phyloP scores from a whole-genome alignment of 2,329 filamentous ascomycete species.

The Trichocomaceae sp. region DNA sequence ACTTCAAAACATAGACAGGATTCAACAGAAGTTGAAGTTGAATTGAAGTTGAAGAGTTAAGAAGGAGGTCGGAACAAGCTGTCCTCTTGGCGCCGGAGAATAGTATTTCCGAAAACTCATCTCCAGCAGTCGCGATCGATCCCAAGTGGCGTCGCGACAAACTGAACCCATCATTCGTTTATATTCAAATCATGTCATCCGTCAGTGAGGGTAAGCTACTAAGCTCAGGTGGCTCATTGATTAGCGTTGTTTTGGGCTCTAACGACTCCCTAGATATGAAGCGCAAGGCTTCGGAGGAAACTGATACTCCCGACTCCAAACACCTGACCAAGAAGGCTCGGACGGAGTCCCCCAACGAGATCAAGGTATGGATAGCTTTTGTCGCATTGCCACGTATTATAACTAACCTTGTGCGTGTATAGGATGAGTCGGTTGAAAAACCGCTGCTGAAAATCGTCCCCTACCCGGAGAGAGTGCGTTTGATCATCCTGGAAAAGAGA shows the following conservation, averaged over 20 bases:
- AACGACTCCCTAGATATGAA: conserved; percentile 29
- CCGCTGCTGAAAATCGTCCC: conserved; percentile 60
- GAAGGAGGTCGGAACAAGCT: neutral
- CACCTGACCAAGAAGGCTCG: conserved; percentile 45
- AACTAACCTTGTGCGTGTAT: conserved; percentile 18
- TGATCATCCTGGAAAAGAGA: neutral
- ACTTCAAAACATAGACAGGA: neutral
- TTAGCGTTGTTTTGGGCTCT: conserved; percentile 3
- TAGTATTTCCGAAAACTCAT: conserved; percentile 18
- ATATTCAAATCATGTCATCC: conserved; percentile 20
- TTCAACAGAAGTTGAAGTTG: too few relatives aligned
- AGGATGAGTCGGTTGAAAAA: conserved; percentile 36
- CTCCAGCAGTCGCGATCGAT: conserved; percentile 16
- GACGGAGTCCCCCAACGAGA: conserved; percentile 39
- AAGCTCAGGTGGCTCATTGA: neutral
- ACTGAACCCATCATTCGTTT: neutral
- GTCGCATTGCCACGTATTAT: neutral
- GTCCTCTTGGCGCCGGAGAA: conserved; percentile 20
- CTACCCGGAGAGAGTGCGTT: conserved; percentile 79
- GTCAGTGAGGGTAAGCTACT: conserved; percentile 31
- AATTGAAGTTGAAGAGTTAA: too few relatives aligned
- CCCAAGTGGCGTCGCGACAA: conserved; percentile 5
- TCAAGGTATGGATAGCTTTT: conserved; percentile 21
- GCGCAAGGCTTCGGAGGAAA: conserved; percentile 47
- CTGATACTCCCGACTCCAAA: conserved; percentile 36